Percentiles rank a stretch among this genome's conserved stretches.
Conservation (phyloP, 2,329 filamentous ascomycete genomes). For the Sarocladium brachiariae region DNA sequence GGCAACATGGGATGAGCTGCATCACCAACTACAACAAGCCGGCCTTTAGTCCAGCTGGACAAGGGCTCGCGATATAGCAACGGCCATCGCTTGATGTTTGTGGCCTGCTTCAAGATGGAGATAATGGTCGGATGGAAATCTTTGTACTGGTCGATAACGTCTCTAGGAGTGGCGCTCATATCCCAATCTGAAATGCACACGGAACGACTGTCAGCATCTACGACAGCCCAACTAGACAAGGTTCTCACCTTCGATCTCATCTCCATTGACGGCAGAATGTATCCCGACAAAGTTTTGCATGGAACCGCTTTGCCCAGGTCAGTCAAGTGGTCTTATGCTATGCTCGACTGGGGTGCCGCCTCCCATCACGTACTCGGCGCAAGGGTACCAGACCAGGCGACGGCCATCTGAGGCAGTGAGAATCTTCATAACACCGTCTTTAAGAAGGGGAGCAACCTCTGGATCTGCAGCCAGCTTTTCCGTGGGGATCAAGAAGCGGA, state of each 20-base stretch:
- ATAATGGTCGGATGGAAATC: not conserved
- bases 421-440: constrained; percentile 21
- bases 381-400: constrained; percentile 26
- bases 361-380: constrained; percentile 20
- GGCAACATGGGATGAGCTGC: constrained; percentile 33
- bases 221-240: no score
- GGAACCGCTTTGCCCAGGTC: constrained; percentile 18
- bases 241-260: constrained; percentile 16
- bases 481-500: constrained; percentile 27
- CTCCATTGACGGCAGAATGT: constrained; percentile 19
- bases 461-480: constrained; percentile 23
- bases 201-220: no score
- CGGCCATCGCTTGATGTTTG: constrained; percentile 27
- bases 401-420: constrained; percentile 16
- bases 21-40: constrained; percentile 27
- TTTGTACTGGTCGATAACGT: constrained; percentile 14
- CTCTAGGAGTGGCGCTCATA: constrained; percentile 19
- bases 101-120: constrained; percentile 23
- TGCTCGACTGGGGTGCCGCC: no score
- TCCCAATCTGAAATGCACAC: not conserved
- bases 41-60: constrained; percentile 24
- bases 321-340: not conserved
- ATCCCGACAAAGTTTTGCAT: constrained; percentile 29
- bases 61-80: constrained; percentile 28
- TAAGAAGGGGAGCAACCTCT: constrained; percentile 21